A percentile compares a stretch with the other conserved stretches of the same genome.
phyloP scores from a whole-genome alignment of 768 basidiomycete species.

The Dictyophora rubrovolvata region DNA sequence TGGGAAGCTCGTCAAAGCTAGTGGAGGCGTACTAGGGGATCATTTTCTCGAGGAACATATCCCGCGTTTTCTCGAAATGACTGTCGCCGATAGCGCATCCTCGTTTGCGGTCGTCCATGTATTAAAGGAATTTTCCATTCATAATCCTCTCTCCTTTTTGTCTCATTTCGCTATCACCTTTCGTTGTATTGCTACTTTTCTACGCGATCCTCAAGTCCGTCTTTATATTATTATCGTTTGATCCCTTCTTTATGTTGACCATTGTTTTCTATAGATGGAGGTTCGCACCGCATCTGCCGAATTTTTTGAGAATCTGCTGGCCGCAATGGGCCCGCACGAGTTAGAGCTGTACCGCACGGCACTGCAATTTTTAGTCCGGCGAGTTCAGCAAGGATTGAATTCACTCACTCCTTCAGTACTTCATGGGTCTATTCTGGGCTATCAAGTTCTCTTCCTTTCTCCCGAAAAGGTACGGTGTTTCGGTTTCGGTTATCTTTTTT shows the following conservation, averaged over 20 bases:
- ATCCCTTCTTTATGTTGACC: constrained; percentile 12
- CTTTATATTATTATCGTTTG: not conserved
- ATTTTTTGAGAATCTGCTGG: constrained; percentile 29
- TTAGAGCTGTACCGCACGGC: constrained; percentile 14
- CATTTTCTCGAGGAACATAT: constrained; percentile 26
- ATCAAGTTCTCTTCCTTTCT: constrained; percentile 32
- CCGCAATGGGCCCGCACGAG: constrained; percentile 25
- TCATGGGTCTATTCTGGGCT: constrained; percentile 32
- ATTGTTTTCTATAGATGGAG: constrained; percentile 16
- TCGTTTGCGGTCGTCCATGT: constrained; percentile 33
- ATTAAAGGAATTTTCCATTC: constrained; percentile 31
- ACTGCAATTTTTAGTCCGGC: constrained; percentile 29
- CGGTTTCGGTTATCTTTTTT: not conserved
- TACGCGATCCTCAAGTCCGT: constrained; percentile 31
- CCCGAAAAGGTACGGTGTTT: constrained; percentile 28
- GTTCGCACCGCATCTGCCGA: constrained; percentile 33
- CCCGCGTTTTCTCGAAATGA: constrained; percentile 20
- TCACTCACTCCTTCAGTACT: constrained; percentile 26
- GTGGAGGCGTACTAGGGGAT: constrained; percentile 21
- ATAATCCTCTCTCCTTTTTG: constrained; percentile 28
- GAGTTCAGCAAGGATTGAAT: constrained; percentile 27
- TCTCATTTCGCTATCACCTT: constrained; percentile 28
- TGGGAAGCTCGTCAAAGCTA: constrained; percentile 21
- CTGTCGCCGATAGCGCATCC: constrained; percentile 27
- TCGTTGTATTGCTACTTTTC: constrained; percentile 33